Conservation (phyloP, 2,329 filamentous ascomycete genomes). For the Sphaerostilbella broomeana region DNA sequence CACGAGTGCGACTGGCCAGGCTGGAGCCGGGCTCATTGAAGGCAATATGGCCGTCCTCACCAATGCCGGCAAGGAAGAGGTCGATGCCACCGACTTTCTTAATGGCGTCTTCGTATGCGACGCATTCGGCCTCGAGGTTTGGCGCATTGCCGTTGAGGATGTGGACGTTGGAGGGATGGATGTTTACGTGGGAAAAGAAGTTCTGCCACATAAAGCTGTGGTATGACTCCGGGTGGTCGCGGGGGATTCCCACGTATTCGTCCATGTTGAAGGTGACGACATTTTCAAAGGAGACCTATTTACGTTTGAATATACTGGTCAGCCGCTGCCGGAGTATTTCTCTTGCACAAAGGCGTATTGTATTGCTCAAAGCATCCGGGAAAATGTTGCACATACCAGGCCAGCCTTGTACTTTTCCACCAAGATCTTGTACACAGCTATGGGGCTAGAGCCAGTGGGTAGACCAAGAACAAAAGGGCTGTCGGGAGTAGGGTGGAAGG, state of each 20-base stretch:
- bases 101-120: constrained; percentile 74
- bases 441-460: constrained; percentile 75
- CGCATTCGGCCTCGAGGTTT: constrained; percentile 69
- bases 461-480: constrained; percentile 77
- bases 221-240: constrained; percentile 79
- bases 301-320: background rate
- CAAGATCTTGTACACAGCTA: constrained; percentile 69
- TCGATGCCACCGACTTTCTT: constrained; percentile 70
- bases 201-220: constrained; percentile 92
- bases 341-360: no score
- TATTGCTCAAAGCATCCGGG: no score
- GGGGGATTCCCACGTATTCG: constrained; percentile 78
- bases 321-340: no score
- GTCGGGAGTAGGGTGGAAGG: constrained; percentile 63
- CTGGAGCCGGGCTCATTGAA: constrained; percentile 87
- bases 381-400: constrained; percentile 33
- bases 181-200: constrained; percentile 81
- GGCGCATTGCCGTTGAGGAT: constrained; percentile 75
- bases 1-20: constrained; percentile 67
- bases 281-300: constrained; percentile 74
- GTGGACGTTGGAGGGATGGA: constrained; percentile 74
- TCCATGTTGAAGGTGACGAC: constrained; percentile 94
- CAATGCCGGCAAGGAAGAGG: constrained; percentile 78
- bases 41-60: constrained; percentile 80
- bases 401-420: constrained; percentile 65